These are phyloP conservation scores for Coemansia sp. DNA, from an alignment of 192 early-diverging fungal genomes.

Conservation along the genomic window DNA sequence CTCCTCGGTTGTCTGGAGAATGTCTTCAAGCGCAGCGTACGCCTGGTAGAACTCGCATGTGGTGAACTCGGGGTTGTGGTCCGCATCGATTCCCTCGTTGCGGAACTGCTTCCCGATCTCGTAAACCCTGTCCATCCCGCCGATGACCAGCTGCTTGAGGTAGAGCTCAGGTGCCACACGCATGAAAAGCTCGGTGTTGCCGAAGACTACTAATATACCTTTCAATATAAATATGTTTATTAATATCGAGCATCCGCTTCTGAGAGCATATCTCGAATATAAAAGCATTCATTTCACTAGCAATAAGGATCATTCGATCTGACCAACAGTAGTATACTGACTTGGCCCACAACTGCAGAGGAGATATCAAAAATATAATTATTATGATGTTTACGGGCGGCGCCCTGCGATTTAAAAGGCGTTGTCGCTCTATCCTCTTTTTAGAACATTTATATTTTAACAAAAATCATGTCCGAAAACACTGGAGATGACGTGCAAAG, in stretches of 20 bases:
- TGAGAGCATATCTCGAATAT: too few relatives aligned
- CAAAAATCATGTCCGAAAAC: neutral
- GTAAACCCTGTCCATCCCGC: conserved; percentile 80
- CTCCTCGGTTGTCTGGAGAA: conserved; percentile 71
- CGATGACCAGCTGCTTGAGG: conserved; percentile 86
- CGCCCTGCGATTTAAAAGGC: neutral
- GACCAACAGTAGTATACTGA: too few relatives aligned
- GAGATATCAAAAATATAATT: neutral
- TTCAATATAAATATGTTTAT: too few relatives aligned
- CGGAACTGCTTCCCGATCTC: conserved; percentile 91
- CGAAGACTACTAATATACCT: conserved; percentile 65
- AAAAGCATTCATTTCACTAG: too few relatives aligned
- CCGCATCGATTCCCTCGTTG: conserved; percentile 86
- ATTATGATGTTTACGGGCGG: neutral
- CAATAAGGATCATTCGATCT: too few relatives aligned
- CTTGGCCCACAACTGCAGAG: neutral
- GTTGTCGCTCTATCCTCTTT: neutral
- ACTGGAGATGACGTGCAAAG: conserved; percentile 4
- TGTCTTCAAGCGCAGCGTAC: conserved; percentile 66
- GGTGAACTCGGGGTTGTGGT: conserved; percentile 90
- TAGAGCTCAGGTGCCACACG: conserved; percentile 84
- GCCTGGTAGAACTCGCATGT: conserved; percentile 89
- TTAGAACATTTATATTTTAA: too few relatives aligned
- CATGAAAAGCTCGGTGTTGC: conserved; percentile 66
- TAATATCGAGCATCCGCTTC: too few relatives aligned